Conservation (phyloP, 169 alveolate species). For the Cryptosporidium canis region DNA sequence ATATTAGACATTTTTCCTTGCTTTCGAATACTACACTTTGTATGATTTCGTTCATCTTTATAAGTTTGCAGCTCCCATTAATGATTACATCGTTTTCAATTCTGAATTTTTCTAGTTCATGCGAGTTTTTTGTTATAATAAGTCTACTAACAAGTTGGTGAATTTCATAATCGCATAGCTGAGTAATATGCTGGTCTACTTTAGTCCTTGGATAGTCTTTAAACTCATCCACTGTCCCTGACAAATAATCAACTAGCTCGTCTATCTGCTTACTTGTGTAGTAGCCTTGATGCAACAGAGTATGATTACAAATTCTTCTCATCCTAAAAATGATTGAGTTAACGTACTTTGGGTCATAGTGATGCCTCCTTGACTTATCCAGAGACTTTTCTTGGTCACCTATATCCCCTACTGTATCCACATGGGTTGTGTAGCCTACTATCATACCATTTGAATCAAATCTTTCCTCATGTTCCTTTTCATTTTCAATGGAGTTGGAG, state of each 20-base stretch:
- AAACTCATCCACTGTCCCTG: constrained; percentile 80
- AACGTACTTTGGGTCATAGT: constrained; percentile 78
- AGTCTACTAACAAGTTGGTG: constrained; percentile 77
- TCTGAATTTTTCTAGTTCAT: neutral
- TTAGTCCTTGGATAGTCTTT: constrained; percentile 77
- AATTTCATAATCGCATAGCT: constrained; percentile 82
- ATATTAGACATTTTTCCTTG: constrained; percentile 88
- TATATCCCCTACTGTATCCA: neutral
- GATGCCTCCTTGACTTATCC: neutral
- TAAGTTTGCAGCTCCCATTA: constrained; percentile 44
- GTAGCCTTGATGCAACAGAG: constrained; percentile 85
- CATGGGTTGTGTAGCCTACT: neutral
- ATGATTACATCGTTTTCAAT: constrained; percentile 14
- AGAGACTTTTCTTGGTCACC: neutral
- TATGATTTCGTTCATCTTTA: constrained; percentile 36
- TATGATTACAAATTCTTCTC: constrained; percentile 90
- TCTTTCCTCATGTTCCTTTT: neutral
- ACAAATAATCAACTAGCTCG: constrained; percentile 76
- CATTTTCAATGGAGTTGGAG: neutral
- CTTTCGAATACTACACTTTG: constrained; percentile 9
- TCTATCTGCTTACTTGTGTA: constrained; percentile 80
- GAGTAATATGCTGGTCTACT: constrained; percentile 79
- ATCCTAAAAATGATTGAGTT: constrained; percentile 85
- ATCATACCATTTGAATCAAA: neutral
- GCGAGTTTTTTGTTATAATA: constrained; percentile 75